A percentile compares a stretch with the other conserved stretches of the same genome.
Conservation (phyloP, 352 stramenopile genomes). For the Phytophthora lateralis region DNA sequence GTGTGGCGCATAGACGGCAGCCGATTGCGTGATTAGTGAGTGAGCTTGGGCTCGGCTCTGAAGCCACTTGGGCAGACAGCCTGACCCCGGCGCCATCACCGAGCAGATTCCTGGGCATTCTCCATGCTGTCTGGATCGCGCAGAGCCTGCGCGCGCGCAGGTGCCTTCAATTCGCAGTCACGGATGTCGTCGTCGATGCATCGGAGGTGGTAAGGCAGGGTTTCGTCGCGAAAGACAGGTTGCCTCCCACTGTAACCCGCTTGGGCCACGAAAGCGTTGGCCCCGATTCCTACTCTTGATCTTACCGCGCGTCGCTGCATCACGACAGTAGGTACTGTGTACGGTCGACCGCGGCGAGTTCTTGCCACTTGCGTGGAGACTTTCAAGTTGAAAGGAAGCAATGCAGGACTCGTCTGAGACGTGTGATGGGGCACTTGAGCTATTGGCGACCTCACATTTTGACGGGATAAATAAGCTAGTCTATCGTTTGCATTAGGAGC, state of each 20-base stretch:
- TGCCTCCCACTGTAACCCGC: constrained; percentile 24
- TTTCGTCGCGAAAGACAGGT: constrained; percentile 24
- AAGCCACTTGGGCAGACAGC: constrained; percentile 19
- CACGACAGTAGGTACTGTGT: not conserved
- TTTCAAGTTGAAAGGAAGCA: no score
- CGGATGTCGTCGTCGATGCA: not conserved
- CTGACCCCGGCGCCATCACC: not conserved
- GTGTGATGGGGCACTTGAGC: not conserved
- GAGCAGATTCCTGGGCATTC: not conserved
- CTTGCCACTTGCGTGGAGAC: no score
- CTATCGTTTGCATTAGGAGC: constrained; percentile 7
- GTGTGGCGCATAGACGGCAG: constrained; percentile 25
- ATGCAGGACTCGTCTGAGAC: constrained; percentile 9
- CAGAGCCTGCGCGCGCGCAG: constrained; percentile 17
- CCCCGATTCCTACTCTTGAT: not conserved
- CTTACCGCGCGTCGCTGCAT: not conserved
- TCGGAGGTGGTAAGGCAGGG: constrained; percentile 24
- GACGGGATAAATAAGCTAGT: constrained; percentile 16
- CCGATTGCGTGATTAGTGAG: constrained; percentile 15
- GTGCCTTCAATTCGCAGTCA: constrained; percentile 30
- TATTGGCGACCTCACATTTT: not conserved
- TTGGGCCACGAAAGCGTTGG: constrained; percentile 21
- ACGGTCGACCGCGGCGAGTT: constrained; percentile 6
- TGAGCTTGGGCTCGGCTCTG: constrained; percentile 19
- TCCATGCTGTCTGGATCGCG: constrained; percentile 16